These are phyloP conservation scores for Talaromyces sp. DNA, from an alignment of 2,329 filamentous ascomycete species.

Conservation along the genomic window DNA sequence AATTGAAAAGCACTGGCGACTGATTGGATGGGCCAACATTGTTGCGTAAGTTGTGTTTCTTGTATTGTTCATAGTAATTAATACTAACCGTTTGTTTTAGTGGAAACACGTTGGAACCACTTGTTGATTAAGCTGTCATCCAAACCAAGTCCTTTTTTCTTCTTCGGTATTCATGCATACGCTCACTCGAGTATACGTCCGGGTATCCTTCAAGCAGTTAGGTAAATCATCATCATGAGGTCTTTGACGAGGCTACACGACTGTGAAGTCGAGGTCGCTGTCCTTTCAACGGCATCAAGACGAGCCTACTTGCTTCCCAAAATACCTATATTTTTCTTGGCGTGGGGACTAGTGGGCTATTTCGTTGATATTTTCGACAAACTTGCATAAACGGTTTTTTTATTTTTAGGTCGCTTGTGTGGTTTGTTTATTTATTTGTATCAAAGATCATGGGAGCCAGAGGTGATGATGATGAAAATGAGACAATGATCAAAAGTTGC, in stretches of 20 bases:
- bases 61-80: not conserved
- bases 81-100: slow-evolving; percentile 19
- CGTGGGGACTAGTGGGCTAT: not conserved
- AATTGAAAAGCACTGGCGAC: slow-evolving; percentile 99
- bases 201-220: not conserved
- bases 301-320: not conserved
- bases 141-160: not conserved
- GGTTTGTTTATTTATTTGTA: slow-evolving; percentile 1
- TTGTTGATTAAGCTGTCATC: slow-evolving; percentile 29
- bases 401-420: not conserved
- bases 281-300: not conserved
- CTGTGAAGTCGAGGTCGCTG: not conserved
- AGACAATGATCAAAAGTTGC: slow-evolving; percentile 9
- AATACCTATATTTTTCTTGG: not conserved
- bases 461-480: slow-evolving; percentile 11
- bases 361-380: not conserved
- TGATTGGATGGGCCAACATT: slow-evolving; percentile 86
- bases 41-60: slow-evolving; percentile 43
- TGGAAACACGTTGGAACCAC: slow-evolving; percentile 44
- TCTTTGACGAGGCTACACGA: not conserved
- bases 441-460: slow-evolving; percentile 3
- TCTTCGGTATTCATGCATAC: not conserved
- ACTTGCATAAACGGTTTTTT: not conserved
- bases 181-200: not conserved
- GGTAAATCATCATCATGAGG: not conserved